phyloP scores from a whole-genome alignment of 164 flowering plant species.

The Liriodendron chinense region DNA sequence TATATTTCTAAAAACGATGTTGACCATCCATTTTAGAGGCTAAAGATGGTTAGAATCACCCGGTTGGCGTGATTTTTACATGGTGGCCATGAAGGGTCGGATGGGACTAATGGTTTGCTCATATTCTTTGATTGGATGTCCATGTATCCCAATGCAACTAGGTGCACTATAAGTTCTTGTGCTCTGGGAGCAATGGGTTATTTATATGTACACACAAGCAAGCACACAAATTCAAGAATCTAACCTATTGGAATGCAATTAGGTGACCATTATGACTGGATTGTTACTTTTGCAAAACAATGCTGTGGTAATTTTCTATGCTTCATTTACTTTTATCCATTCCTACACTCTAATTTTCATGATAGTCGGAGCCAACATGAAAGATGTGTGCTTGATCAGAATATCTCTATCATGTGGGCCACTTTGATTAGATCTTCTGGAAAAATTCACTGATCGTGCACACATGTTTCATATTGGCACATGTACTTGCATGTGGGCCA shows the following conservation, averaged over 20 bases:
- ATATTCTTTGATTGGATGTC: background rate
- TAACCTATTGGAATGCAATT: background rate
- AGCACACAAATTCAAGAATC: background rate
- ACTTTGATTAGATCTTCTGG: background rate
- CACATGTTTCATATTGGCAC: background rate
- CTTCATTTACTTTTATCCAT: background rate
- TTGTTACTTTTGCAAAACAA: constrained; percentile 17
- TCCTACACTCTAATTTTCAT: background rate
- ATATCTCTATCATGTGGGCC: no score
- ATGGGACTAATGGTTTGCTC: background rate
- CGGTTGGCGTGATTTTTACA: background rate
- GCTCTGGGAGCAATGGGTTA: no score
- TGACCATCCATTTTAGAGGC: no score
- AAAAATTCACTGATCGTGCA: background rate
- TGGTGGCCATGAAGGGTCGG: background rate
- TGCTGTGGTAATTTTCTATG: constrained; percentile 19
- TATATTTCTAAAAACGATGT: no score
- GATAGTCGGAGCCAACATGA: background rate
- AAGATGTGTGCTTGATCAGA: background rate
- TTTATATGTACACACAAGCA: no score
- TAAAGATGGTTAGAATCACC: no score
- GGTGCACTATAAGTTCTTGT: background rate
- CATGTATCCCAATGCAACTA: background rate
- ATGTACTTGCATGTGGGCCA: no score
- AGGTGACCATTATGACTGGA: constrained; percentile 19